Base-by-base conservation (phyloP, 495 filamentous ascomycete species). In the Penicillium cosmopolitanum region DNA sequence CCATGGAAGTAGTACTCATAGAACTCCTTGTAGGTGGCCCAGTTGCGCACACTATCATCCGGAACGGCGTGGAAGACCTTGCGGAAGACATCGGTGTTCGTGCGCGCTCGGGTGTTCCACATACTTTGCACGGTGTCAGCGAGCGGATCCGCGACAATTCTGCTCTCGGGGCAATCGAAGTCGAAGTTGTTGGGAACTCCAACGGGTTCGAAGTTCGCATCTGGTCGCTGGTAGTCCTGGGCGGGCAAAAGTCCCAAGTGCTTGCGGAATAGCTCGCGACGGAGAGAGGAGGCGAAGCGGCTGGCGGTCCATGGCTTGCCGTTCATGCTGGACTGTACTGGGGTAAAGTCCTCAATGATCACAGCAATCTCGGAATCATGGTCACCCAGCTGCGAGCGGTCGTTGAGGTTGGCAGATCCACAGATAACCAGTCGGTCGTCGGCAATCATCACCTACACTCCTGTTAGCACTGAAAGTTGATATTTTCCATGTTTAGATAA, bases 341-440 rank as follows among this genome's bases (percentile, higher is more conserved):
- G 81, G 2, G 85, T 87, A 3, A 82, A 85, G 72, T 96, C 94
- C 67, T 93, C 87, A 62, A 96, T 86, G 42, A 92, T 73, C 53
- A 92, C 80, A n/a, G 90, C 90, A 60, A 93, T 91, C 60, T 93
- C 90, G 5, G 87, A 90, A 73, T 96, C 92, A 74, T 95, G 91
- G 55, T 83, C 80, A 16, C 94, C 94, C 15, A 96, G 82, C 72
- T 98, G 94, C 19, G 90, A 94, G 61, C 94, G 89, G 74, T 98
- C 94, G 75, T 98, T 98, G 43, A 98, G 74, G 73, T 98, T 98
- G 35, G 94, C 94, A 0, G 90, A 94, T 50, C 94, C 94, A 74
- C 89, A 92, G 70, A 98, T 93, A 31, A 92, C 94, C 51, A 91
- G 76, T 6, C 85, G 83, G 74, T 98, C 93, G 67, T 98, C 93